Conservation (phyloP, 345 rosid species). For the Corchorus olitorius region DNA sequence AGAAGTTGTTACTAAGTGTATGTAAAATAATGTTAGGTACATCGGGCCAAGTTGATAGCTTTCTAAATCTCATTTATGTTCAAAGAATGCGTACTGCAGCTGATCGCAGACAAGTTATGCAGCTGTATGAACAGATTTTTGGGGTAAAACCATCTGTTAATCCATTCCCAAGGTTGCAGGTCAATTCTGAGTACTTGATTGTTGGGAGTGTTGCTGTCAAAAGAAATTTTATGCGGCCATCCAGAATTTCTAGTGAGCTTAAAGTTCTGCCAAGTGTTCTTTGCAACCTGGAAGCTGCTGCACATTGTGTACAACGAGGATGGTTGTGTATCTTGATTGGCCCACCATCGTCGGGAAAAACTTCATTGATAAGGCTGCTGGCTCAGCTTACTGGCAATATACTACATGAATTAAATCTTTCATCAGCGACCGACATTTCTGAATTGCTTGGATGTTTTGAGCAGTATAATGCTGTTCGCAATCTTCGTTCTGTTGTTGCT, state of each 20-base stretch:
- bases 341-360: conserved; percentile 90
- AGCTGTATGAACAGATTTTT: conserved; percentile 71
- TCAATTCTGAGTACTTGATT: conserved; percentile 52
- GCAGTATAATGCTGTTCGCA: conserved; percentile 83
- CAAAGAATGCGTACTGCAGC: conserved; percentile 92
- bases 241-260: conserved; percentile 47
- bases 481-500: conserved; percentile 57
- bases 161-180: conserved; percentile 80
- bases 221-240: conserved; percentile 50
- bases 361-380: conserved; percentile 78
- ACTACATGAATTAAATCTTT: conserved; percentile 80
- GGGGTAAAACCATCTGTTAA: conserved; percentile 62
- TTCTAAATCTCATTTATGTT: conserved; percentile 76
- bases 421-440: conserved; percentile 90
- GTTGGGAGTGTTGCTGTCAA: conserved; percentile 71
- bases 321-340: conserved; percentile 94
- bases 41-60: conserved; percentile 44
- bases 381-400: conserved; percentile 79
- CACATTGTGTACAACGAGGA: conserved; percentile 67
- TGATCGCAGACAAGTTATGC: conserved; percentile 76
- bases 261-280: conserved; percentile 77
- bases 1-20: neutral
- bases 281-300: conserved; percentile 83
- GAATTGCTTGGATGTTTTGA: conserved; percentile 96
- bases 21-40: conserved; percentile 44